These are phyloP conservation scores for Cercis canadensis DNA, from an alignment of 306 rosid species.

Conservation along the genomic window DNA sequence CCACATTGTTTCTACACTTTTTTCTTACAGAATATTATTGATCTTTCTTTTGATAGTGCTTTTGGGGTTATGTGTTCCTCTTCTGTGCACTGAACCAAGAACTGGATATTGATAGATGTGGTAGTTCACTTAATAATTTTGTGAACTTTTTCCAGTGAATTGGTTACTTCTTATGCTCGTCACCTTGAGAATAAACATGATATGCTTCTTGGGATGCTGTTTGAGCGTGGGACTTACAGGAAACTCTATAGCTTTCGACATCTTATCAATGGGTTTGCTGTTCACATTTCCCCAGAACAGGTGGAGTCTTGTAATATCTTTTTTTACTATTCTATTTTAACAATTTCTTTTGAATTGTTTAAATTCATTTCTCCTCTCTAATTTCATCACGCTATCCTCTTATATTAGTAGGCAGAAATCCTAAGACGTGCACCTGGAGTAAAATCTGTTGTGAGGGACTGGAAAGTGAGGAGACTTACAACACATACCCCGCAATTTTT, in stretches of 20 bases:
- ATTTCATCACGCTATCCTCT: slow-evolving; percentile 48
- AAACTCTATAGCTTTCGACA: slow-evolving; percentile 93
- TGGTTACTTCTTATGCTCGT: slow-evolving; percentile 81
- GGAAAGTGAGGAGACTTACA: slow-evolving; percentile 93
- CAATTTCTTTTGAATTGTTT: slow-evolving; percentile 22
- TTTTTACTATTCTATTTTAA: slow-evolving; percentile 22
- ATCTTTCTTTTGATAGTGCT: no score
- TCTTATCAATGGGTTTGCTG: slow-evolving; percentile 98
- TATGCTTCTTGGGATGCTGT: slow-evolving; percentile 89
- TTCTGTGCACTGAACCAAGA: slow-evolving; percentile 15
- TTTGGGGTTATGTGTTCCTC: slow-evolving; percentile 24
- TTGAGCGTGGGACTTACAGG: slow-evolving; percentile 76
- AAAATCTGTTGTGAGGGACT: slow-evolving; percentile 88
- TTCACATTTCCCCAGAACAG: slow-evolving; percentile 89
- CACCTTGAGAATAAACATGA: slow-evolving; percentile 93
- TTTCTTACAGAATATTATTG: not conserved
- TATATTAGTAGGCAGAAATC: slow-evolving; percentile 94
- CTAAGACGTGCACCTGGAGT: slow-evolving; percentile 86
- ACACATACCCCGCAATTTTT: slow-evolving; percentile 98
- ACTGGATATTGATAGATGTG: slow-evolving; percentile 30
- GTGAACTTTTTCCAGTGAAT: slow-evolving; percentile 64
- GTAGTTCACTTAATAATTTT: slow-evolving; percentile 23
- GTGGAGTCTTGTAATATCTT: slow-evolving; percentile 61
- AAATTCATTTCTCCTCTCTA: slow-evolving; percentile 40
- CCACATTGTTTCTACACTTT: slow-evolving; percentile 23